phyloP scores from a whole-genome alignment of 1,139 yeast genomes.

The Suhomyces coccinellae region DNA sequence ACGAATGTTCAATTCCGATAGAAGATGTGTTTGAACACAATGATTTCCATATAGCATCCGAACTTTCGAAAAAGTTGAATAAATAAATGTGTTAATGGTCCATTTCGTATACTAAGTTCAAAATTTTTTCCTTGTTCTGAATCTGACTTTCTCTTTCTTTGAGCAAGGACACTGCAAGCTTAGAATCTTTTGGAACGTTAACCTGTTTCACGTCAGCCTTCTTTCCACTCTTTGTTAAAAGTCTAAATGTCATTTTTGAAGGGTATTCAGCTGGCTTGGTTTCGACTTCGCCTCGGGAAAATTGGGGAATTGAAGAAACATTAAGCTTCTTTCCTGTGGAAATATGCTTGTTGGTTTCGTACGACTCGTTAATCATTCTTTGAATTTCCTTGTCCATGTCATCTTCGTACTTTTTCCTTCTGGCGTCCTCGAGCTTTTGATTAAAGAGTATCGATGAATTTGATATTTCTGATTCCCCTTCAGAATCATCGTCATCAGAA shows the following conservation, averaged over 20 bases:
- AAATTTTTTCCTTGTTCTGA: conserved; percentile 41
- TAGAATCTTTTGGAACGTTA: conserved; percentile 48
- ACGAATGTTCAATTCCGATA: conserved; percentile 26
- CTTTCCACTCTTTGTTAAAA: conserved; percentile 55
- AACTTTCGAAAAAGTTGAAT: conserved; percentile 33
- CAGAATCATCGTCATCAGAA: conserved; percentile 20
- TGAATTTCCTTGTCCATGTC: conserved; percentile 57
- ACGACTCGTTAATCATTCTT: conserved; percentile 49
- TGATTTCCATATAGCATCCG: conserved; percentile 43
- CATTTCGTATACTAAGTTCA: conserved; percentile 45
- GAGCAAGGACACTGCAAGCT: conserved; percentile 44
- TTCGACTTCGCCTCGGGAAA: conserved; percentile 4
- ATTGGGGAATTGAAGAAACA: conserved; percentile 18
- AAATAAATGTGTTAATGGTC: conserved; percentile 11
- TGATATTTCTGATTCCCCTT: conserved; percentile 17
- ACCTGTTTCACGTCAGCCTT: conserved; percentile 45
- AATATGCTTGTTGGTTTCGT: conserved; percentile 34
- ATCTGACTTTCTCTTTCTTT: conserved; percentile 35
- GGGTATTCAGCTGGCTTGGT: not conserved
- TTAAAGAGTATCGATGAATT: conserved; percentile 15
- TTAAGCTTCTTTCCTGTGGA: conserved; percentile 17
- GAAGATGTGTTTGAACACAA: conserved; percentile 41
- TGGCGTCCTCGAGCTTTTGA: conserved; percentile 34
- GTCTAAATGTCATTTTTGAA: conserved; percentile 45
- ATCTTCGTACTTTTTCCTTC: conserved; percentile 48